Evolutionary conservation across 164 flowering plant species (phyloP).

Genomic region (Sedum album): DNA sequence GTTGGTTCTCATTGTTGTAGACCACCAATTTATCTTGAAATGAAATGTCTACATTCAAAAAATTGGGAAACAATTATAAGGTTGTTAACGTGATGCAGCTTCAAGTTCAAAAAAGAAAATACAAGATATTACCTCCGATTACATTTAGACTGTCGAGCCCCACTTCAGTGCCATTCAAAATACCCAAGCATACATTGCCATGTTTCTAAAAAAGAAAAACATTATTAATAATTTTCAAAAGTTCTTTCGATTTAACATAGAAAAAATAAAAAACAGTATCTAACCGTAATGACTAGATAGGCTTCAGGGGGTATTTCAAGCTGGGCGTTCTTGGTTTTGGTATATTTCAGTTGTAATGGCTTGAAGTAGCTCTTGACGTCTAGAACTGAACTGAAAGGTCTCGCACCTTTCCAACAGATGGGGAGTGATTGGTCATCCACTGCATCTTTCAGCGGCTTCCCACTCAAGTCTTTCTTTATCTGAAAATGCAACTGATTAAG

Average conservation of each 20-base stretch:
- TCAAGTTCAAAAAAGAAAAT: background rate
- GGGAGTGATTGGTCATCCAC: conserved; percentile 52
- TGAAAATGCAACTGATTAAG: conserved; percentile 17
- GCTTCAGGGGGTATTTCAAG: conserved; percentile 63
- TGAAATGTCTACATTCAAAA: conserved; percentile 41
- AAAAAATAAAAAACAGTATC: conserved; percentile 12
- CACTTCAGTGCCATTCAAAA: conserved; percentile 57
- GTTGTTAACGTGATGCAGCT: background rate
- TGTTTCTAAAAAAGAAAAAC: conserved; percentile 25
- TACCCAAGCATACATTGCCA: conserved; percentile 85
- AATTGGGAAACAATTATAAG: background rate
- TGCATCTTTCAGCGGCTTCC: conserved; percentile 42
- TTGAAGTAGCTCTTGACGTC: conserved; percentile 60
- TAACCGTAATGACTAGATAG: conserved; percentile 72
- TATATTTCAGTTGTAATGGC: conserved; percentile 44
- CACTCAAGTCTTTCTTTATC: conserved; percentile 44
- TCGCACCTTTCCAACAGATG: conserved; percentile 80
- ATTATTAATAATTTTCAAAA: background rate
- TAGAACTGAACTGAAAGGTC: conserved; percentile 42
- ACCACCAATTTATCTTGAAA: conserved; percentile 65
- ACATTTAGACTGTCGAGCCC: conserved; percentile 43
- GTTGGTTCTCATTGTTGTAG: conserved; percentile 66
- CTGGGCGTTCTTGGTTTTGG: conserved; percentile 34
- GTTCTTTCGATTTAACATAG: background rate
- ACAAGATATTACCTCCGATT: conserved; percentile 62